Base-by-base conservation (phyloP, 305 asterid species). In the Fraxinus baroniana region DNA sequence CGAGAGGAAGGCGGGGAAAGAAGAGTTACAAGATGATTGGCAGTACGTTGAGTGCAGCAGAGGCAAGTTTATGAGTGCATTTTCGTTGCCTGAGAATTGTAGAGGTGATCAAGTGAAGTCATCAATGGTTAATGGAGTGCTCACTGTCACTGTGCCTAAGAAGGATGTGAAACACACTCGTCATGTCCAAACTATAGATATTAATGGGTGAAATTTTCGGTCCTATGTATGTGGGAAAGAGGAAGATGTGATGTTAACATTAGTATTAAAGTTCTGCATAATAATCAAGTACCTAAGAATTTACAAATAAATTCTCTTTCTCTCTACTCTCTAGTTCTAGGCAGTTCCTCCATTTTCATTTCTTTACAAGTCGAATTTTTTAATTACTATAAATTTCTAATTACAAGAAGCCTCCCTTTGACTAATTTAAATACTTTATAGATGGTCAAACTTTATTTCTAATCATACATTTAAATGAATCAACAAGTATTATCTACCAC, bases 91-190 rank as follows among this genome's bases (percentile, higher is more conserved):
- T 5, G 74, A 77, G 12, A 77, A 86, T 80, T 77, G 81, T 17
- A 77, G 77, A 35, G 68, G 46, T 76, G 86, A 84, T 62, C 79
- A 41, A 4, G 62, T 82, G 13, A 81, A 41, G 35, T 41, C 85
- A 17, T 32, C 83, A 0, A 71, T 82, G 81, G 86, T 82, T 30
- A 77, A 82, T 73, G 89, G 87, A 33, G 83, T 80, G 37, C 87
- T 86, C 6, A 82, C 57, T 79, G 41, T 68, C 39, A 68, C 75
- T 26, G 39, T 30, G 37, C 75, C 75, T 68, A 68, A 68, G 75
- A 68, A 39, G 75, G 75, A 28, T 30, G 9, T 12, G 18, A 30
- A 68, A 4, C 37, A 28, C 75, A 4, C 39, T 68, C 74, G 13
- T 68, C 35, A 24, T 10, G 37, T 68, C 39, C 36, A 68, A 30